These are phyloP conservation scores for Penicillium longicatenatum DNA, from an alignment of 495 filamentous ascomycete species.

Conservation along the genomic window DNA sequence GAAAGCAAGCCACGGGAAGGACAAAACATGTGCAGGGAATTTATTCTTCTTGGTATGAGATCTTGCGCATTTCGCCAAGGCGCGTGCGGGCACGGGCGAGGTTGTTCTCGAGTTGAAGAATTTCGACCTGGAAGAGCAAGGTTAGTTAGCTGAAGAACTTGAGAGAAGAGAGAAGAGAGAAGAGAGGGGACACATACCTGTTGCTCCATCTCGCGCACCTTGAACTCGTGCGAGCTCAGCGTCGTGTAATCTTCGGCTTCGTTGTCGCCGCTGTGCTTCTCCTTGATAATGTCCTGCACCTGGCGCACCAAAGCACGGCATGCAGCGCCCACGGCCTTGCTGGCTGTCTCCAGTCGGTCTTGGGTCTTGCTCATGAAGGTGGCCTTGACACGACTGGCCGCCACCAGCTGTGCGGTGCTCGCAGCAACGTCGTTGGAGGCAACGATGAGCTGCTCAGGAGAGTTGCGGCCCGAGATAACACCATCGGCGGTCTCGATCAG, in stretches of 20 bases:
- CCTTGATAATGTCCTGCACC: constrained; percentile 90
- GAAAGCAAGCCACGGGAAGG: not conserved
- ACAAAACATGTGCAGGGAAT: not conserved
- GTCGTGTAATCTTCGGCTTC: constrained; percentile 83
- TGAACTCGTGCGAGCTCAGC: constrained; percentile 92
- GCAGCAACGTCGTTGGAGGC: constrained; percentile 96
- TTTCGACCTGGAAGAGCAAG: constrained; percentile 76
- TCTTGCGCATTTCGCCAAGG: constrained; percentile 97
- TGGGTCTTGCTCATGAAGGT: constrained; percentile 97
- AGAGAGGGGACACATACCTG: constrained; percentile 66
- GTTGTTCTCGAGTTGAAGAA: constrained; percentile 90
- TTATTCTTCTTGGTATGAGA: constrained; percentile 88
- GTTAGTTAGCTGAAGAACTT: constrained; percentile 17
- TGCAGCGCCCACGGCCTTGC: constrained; percentile 87
- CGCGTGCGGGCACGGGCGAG: constrained; percentile 78
- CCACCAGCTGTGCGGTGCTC: constrained; percentile 93
- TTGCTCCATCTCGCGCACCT: constrained; percentile 98
- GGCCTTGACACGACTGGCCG: constrained; percentile 93
- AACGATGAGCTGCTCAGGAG: constrained; percentile 94
- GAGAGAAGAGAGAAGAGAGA: not conserved
- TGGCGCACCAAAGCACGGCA: constrained; percentile 87
- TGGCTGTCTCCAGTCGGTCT: constrained; percentile 85
- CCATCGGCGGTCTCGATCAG: constrained; percentile 98
- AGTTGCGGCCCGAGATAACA: constrained; percentile 87
- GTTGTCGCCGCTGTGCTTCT: constrained; percentile 73